These are phyloP conservation scores for Balakata baccata DNA, from an alignment of 345 rosid genomes.

Conservation along the genomic window DNA sequence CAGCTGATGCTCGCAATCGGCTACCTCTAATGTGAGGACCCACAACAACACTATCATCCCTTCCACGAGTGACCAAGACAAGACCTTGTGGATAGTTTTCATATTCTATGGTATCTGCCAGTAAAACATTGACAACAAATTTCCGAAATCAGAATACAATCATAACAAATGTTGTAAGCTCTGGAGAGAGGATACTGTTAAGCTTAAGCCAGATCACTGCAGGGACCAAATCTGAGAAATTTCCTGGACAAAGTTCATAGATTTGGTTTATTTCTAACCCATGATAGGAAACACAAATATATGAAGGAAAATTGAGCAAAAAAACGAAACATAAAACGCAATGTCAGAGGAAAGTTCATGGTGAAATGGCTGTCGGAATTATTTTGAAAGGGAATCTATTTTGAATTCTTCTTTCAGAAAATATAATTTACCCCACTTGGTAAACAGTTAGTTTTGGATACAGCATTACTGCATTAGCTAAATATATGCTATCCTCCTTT, in stretches of 20 bases:
- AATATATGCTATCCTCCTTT: no score
- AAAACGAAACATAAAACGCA: no score
- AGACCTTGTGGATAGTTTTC: slow-evolving; percentile 89
- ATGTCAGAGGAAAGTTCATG: no score
- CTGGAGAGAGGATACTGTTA: not conserved
- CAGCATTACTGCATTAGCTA: no score
- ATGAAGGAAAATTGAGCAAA: no score
- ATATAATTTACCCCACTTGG: no score
- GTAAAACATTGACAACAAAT: slow-evolving; percentile 17
- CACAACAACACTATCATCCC: slow-evolving; percentile 63
- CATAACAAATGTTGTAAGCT: not conserved
- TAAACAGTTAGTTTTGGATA: no score
- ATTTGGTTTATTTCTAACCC: not conserved
- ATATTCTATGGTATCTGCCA: slow-evolving; percentile 65
- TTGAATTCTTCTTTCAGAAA: no score
- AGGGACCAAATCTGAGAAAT: not conserved
- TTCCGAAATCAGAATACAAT: not conserved
- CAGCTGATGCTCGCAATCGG: slow-evolving; percentile 57
- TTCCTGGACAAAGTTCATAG: not conserved
- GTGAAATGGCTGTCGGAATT: no score
- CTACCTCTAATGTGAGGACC: slow-evolving; percentile 94
- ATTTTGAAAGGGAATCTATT: no score
- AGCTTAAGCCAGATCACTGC: not conserved
- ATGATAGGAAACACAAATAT: no score
- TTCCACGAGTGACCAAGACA: slow-evolving; percentile 83